Conservation (phyloP, 163 green algal genomes). For the Scenedesmus sp. region DNA sequence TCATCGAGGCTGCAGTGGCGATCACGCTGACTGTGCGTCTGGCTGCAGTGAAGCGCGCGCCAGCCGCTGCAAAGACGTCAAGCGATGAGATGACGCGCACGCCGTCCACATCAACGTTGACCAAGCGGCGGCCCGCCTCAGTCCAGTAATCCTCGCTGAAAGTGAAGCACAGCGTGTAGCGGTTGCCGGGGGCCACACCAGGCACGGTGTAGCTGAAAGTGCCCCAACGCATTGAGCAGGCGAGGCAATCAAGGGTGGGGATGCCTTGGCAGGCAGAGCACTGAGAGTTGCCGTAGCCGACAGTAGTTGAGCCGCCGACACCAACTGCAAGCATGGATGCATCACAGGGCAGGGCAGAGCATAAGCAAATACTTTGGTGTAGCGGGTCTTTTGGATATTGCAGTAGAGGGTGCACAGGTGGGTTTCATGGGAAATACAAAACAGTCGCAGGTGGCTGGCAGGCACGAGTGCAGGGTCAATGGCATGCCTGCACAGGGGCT, state of each 20-base stretch:
- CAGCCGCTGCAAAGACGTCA: not conserved
- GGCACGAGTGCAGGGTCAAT: not conserved
- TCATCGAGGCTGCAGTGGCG: not conserved
- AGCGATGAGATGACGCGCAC: not conserved
- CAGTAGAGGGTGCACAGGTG: no score
- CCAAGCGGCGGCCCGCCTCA: not conserved
- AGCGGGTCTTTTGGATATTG: no score
- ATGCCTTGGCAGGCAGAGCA: not conserved
- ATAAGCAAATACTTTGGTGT: no score
- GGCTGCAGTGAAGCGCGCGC: not conserved
- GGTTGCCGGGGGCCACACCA: not conserved
- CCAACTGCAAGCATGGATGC: not conserved
- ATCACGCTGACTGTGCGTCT: not conserved
- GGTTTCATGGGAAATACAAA: no score
- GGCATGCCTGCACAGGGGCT: not conserved
- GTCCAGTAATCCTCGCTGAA: constrained; percentile 38
- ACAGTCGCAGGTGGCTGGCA: not conserved
- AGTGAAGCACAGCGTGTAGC: constrained; percentile 11
- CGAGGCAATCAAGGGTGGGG: not conserved
- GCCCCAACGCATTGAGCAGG: not conserved
- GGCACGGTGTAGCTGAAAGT: not conserved
- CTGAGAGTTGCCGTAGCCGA: not conserved
- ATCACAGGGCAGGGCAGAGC: no score
- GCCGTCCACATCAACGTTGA: constrained; percentile 11
- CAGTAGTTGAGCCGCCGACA: not conserved